Conservation (phyloP, 768 basidiomycete species). For the Suillus tomentosus region DNA sequence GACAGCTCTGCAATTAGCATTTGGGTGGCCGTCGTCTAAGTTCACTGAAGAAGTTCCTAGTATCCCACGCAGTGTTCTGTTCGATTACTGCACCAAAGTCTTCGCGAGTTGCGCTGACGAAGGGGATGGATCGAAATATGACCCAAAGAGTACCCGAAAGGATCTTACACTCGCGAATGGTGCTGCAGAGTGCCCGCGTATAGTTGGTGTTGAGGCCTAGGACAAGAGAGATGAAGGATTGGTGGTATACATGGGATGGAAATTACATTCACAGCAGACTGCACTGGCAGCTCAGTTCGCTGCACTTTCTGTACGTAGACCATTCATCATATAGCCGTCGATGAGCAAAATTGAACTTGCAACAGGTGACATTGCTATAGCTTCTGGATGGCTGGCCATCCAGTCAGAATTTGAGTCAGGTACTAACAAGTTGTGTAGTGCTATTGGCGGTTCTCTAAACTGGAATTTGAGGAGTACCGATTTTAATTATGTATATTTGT, state of each 20-base stretch:
- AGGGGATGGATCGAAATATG: neutral
- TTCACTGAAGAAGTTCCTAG: neutral
- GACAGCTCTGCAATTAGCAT: constrained; percentile 2
- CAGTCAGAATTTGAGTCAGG: neutral
- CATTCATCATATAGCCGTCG: neutral
- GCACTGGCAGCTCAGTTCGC: neutral
- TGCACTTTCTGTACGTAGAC: neutral
- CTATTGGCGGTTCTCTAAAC: neutral
- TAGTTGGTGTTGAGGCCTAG: neutral
- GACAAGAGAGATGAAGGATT: neutral
- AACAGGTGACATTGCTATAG: neutral
- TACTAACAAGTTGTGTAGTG: neutral
- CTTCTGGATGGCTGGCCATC: neutral
- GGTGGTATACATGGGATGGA: neutral
- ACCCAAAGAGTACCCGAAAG: neutral
- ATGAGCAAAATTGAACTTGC: neutral
- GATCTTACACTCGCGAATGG: neutral
- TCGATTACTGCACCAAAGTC: neutral
- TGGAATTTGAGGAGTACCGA: neutral
- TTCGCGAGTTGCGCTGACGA: neutral
- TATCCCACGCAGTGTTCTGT: neutral
- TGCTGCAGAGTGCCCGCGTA: neutral
- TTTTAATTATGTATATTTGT: neutral
- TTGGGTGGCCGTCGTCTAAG: neutral
- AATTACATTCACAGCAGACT: neutral